phyloP scores from a whole-genome alignment of 768 basidiomycete species.

The Lyophyllum decastes region DNA sequence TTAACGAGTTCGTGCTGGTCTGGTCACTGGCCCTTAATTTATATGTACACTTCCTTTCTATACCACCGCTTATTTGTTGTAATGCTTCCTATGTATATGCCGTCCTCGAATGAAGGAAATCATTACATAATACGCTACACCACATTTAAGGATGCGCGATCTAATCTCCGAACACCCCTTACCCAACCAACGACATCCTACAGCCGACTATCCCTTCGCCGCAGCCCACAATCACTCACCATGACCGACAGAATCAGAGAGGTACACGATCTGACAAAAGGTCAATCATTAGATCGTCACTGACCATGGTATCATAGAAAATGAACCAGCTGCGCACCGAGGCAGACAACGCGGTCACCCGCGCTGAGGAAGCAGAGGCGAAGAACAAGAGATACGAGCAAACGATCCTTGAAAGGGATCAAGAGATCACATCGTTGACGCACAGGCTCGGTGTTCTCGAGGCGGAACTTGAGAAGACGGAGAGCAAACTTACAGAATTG shows the following conservation, averaged over 20 bases:
- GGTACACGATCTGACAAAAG: slow-evolving; percentile 26
- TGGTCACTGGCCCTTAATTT: too few relatives aligned
- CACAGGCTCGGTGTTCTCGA: slow-evolving; percentile 72
- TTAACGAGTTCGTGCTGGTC: not conserved
- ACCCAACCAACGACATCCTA: slow-evolving; percentile 19
- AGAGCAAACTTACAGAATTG: slow-evolving; percentile 60
- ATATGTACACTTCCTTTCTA: not conserved
- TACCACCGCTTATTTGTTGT: too few relatives aligned
- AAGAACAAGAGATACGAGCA: slow-evolving; percentile 83
- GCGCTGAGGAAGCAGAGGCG: slow-evolving; percentile 87
- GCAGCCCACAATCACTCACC: slow-evolving; percentile 20
- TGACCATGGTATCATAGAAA: slow-evolving; percentile 56
- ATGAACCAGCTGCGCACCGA: slow-evolving; percentile 77
- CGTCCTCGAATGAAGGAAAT: too few relatives aligned
- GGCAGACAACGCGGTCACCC: slow-evolving; percentile 76
- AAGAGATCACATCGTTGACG: slow-evolving; percentile 79
- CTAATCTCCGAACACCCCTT: slow-evolving; percentile 35
- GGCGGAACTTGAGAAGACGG: slow-evolving; percentile 67
- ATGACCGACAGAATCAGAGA: slow-evolving; percentile 57
- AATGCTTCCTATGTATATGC: too few relatives aligned
- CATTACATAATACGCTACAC: slow-evolving; percentile 17
- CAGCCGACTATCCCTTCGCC: slow-evolving; percentile 18
- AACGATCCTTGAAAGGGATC: slow-evolving; percentile 75
- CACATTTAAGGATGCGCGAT: slow-evolving; percentile 25
- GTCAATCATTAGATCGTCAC: not conserved